Evolutionary conservation across 1,284 basidiomycete genomes (phyloP).

Genomic region (Ceraceosorus bombacis): DNA sequence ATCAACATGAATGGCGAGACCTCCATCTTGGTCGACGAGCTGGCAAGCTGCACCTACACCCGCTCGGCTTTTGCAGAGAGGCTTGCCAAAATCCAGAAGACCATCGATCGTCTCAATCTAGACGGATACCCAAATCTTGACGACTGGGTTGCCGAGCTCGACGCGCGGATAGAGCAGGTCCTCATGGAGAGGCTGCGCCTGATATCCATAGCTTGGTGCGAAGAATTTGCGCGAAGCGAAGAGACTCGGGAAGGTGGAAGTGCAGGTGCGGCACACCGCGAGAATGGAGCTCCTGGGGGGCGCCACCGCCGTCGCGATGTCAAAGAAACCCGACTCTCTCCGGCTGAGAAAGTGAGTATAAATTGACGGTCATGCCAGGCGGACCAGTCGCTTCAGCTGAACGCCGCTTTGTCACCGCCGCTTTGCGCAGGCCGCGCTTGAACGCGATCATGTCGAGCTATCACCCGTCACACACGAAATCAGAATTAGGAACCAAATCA

Average conservation of each 20-base stretch:
- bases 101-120: constrained; percentile 85
- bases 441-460: constrained; percentile 17
- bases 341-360: constrained; percentile 3
- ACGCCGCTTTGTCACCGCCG: background rate
- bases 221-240: constrained; percentile 58
- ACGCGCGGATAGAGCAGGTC: constrained; percentile 74
- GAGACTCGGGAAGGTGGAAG: constrained; percentile 11
- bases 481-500: constrained; percentile 94
- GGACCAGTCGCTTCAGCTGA: constrained; percentile 1
- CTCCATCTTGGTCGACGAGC: constrained; percentile 71
- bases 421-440: constrained; percentile 2
- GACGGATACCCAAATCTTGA: constrained; percentile 98
- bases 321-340: constrained; percentile 1
- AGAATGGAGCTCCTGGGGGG: constrained; percentile 7
- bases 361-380: background rate
- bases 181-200: constrained; percentile 69
- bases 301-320: constrained; percentile 4
- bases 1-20: constrained; percentile 87
- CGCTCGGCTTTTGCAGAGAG: constrained; percentile 70
- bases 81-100: constrained; percentile 74
- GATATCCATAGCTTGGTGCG: constrained; percentile 79
- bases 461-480: constrained; percentile 69
- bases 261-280: background rate
- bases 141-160: constrained; percentile 83
- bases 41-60: constrained; percentile 77